Evolutionary conservation across 1,284 basidiomycete species (phyloP), one percentile per base, ranked within the genome.

Genomic region (Uromyces viciae-fabae): DNA sequence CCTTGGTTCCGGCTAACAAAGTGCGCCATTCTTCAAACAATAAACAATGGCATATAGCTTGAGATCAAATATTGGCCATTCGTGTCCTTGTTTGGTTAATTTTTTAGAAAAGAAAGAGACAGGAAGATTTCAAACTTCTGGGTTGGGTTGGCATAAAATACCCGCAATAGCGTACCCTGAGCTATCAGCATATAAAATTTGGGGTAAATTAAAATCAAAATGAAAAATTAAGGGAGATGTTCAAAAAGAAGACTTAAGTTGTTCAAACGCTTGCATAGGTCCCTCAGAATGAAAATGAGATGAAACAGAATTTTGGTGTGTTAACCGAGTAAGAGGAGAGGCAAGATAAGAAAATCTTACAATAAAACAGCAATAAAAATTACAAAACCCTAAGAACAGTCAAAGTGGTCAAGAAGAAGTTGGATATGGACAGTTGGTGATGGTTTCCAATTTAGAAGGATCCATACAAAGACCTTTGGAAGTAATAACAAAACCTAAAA

Each of bases 401-500:
- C 36, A 33, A 46, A 72, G 8, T n/a, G 40, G 15, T 28, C 1
- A 14, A 19, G 42, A 9, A 69, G 28, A n/a, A 5, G 8, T 2
- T 9, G 73, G 73, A 28, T 36, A 62, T 7, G 73, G 73, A 49
- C 73, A 75, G 7, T 58, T 38, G 3, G 4, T 42, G 7, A 75
- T 58, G 15, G 56, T 75, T n/a, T 75, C 56, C 28, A 60, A 75
- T 38, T 75, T 75, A 22, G 3, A 3, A 5, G 7, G 15, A 40
- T 58, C 38, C 52, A 75, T 75, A 5, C n/a, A 17, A 3, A 75
- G 15, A 4, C 73, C 56, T 31, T 4, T 25, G 3, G 17, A 11
- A 28, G 73, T 58, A 7, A 75, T 62, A 25, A 28, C 73, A 60
- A 75, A 75, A 28, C 73, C 73, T 40, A 75, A 75, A 60, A 75